phyloP scores from a whole-genome alignment of 2,329 filamentous ascomycete species.

The Pseudogymnoascus sp. region DNA sequence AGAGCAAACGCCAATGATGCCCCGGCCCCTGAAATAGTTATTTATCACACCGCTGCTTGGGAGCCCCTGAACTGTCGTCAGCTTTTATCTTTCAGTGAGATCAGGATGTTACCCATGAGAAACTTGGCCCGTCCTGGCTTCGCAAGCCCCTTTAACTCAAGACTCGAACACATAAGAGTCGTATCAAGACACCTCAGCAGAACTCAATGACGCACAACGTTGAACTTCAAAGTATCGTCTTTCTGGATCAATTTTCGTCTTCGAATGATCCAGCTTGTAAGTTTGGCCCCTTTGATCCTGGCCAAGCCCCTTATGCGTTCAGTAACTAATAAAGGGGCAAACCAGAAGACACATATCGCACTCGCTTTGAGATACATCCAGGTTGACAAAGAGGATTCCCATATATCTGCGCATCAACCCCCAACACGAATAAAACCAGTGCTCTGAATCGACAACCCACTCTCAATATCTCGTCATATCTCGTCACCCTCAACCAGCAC shows the following conservation, averaged over 20 bases:
- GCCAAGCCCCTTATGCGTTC: neutral
- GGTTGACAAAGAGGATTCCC: neutral
- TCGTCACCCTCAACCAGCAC: neutral
- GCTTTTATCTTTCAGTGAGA: neutral
- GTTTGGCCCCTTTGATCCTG: neutral
- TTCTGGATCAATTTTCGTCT: neutral
- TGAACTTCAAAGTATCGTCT: neutral
- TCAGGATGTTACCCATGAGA: neutral
- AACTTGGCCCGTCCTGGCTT: neutral
- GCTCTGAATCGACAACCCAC: neutral
- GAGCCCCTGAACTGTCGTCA: neutral
- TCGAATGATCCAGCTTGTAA: neutral
- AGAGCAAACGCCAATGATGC: neutral
- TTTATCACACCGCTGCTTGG: neutral
- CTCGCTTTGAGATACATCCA: neutral
- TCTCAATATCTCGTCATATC: neutral
- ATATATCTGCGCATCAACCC: neutral
- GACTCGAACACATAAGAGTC: neutral
- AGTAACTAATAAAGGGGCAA: neutral
- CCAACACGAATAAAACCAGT: neutral
- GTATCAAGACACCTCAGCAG: neutral
- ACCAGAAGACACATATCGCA: neutral
- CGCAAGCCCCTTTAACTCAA: neutral
- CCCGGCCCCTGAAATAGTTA: neutral
- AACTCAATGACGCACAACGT: neutral